These are phyloP conservation scores for Solanum virginianum DNA, from an alignment of 257 asterid genomes.

Conservation along the genomic window DNA sequence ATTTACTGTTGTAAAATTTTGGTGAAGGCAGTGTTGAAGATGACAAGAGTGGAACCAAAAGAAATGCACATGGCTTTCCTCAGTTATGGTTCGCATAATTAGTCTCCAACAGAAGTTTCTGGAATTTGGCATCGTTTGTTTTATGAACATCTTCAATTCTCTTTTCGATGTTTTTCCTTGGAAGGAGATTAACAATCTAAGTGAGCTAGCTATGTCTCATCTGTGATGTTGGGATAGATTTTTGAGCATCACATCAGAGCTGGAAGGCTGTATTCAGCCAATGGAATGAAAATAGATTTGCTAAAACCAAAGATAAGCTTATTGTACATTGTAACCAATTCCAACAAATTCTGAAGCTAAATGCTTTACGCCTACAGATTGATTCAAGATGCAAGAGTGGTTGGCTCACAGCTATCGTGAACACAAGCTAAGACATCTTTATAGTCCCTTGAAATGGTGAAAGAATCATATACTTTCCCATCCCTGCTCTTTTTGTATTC, in stretches of 20 bases:
- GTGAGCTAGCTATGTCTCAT: not conserved
- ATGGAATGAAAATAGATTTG: not conserved
- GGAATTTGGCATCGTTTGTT: not conserved
- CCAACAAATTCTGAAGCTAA: not conserved
- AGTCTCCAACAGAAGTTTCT: not conserved
- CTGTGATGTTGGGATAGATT: not conserved
- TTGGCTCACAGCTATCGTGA: conserved; percentile 57
- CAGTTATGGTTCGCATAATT: not conserved
- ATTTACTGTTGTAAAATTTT: not conserved
- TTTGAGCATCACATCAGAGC: not conserved
- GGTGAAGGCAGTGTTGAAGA: not conserved
- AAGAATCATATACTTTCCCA: conserved; percentile 71
- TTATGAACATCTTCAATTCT: not conserved
- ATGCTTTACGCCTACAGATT: not conserved
- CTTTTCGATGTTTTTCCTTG: not conserved
- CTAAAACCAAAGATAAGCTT: not conserved
- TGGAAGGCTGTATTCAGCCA: not conserved
- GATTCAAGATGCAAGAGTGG: conserved; percentile 40
- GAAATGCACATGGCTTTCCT: not conserved
- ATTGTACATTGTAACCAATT: not conserved
- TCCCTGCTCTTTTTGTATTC: conserved; percentile 76
- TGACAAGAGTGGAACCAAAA: not conserved
- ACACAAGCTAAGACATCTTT: conserved; percentile 74
- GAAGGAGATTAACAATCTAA: not conserved
- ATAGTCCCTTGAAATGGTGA: conserved; percentile 71